Conservation (phyloP, 1,139 yeast species). For the Blastobotrys arbuscula region DNA sequence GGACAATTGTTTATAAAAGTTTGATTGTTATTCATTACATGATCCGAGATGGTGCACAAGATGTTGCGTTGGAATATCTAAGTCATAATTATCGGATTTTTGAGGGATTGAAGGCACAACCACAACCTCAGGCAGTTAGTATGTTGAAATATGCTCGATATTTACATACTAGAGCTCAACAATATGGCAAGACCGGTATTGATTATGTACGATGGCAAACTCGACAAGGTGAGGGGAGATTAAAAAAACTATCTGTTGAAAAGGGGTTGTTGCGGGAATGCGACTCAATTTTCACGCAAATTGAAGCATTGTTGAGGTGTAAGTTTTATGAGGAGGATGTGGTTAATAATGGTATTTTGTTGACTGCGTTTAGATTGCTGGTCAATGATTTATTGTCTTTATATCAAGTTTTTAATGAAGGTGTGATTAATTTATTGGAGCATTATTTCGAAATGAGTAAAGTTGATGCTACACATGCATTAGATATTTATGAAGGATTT, state of each 20-base stretch:
- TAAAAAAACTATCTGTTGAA: conserved; percentile 61
- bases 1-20: conserved; percentile 82
- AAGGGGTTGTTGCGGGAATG: conserved; percentile 79
- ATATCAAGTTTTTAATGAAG: conserved; percentile 89
- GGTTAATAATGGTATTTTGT: conserved; percentile 71
- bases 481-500: conserved; percentile 76
- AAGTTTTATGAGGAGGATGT: conserved; percentile 64
- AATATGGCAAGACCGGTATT: conserved; percentile 55
- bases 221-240: conserved; percentile 46
- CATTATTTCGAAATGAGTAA: conserved; percentile 91
- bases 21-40: conserved; percentile 80
- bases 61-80: conserved; percentile 62
- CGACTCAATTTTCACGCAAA: conserved; percentile 78
- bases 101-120: conserved; percentile 38
- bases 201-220: conserved; percentile 67
- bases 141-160: conserved; percentile 68
- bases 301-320: conserved; percentile 68
- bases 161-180: conserved; percentile 61
- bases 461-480: conserved; percentile 79
- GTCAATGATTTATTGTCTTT: conserved; percentile 80
- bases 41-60: conserved; percentile 85
- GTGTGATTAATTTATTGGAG: conserved; percentile 85
- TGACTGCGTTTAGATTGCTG: conserved; percentile 78
- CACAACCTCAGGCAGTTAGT: conserved; percentile 52
- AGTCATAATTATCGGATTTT: conserved; percentile 56